Conservation (phyloP, 169 alveolate species). For the Plasmodium adleri region DNA sequence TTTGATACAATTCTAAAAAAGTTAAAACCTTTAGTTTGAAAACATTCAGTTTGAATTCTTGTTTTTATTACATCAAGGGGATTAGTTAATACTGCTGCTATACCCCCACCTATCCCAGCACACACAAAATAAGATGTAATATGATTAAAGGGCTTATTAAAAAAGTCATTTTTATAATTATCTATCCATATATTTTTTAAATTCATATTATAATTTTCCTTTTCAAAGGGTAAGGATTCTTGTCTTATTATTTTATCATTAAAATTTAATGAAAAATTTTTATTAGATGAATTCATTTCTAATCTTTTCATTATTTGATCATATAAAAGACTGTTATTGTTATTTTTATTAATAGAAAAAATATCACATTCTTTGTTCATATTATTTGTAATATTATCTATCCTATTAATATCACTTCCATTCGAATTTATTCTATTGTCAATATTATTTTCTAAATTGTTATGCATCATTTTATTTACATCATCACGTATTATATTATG, state of each 20-base stretch:
- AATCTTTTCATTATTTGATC: slow-evolving; percentile 21
- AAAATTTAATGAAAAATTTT: slow-evolving; percentile 23
- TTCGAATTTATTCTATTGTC: neutral
- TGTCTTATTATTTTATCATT: slow-evolving; percentile 16
- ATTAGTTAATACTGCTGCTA: slow-evolving; percentile 95
- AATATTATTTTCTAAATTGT: neutral
- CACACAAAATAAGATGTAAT: slow-evolving; percentile 84
- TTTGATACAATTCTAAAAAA: slow-evolving; percentile 80
- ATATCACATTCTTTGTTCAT: slow-evolving; percentile 14
- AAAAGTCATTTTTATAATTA: slow-evolving; percentile 56
- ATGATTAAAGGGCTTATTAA: slow-evolving; percentile 63
- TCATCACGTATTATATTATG: neutral
- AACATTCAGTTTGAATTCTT: slow-evolving; percentile 94
- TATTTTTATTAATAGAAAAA: slow-evolving; percentile 6
- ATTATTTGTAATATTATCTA: neutral
- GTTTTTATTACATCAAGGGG: slow-evolving; percentile 98
- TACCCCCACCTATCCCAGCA: slow-evolving; percentile 97
- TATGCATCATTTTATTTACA: neutral
- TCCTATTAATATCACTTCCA: neutral
- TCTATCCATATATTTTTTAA: slow-evolving; percentile 43
- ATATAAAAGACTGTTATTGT: slow-evolving; percentile 5
- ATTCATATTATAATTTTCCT: slow-evolving; percentile 32
- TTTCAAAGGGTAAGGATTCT: slow-evolving; percentile 16
- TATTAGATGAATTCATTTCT: slow-evolving; percentile 38
- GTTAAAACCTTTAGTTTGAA: slow-evolving; percentile 76